Base-by-base conservation (phyloP, 1,284 basidiomycete genomes). In the Chalciporus sp. region DNA sequence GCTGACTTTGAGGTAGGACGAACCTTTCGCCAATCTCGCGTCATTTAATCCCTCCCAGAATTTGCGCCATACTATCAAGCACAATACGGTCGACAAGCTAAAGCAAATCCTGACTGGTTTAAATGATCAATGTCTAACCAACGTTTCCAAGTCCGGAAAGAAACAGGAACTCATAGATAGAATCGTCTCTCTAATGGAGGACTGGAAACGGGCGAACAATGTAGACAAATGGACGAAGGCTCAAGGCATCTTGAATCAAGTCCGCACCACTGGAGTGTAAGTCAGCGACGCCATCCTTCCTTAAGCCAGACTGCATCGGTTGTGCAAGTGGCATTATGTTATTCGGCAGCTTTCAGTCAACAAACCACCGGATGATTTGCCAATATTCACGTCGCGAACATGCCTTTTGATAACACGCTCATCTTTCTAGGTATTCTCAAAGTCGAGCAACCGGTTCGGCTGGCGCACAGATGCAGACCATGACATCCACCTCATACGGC, bases 111-210 rank as follows among this genome's bases (percentile, higher is more conserved):
- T 93, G 52, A 72, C 74, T 31, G 82, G 83, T 27, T 76, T 92
- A 62, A 91, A 91, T 74, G 85, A 90, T 41, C 82, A 89, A 65
- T 89, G 89, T 64, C 73, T 75, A 48, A 82, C 82, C 6, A 79
- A 81, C 60, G 74, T 92, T 26, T 78, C 81, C 49, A 88, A 89
- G 70, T 79, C 86, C n/a, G 91, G 91, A 33, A 90, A 88, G 74
- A 94, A 94, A 68, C 84, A 88, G 60, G 90, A 92, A 27, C 80
- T 93, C 44, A 91, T 93, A 65, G 84, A 91, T 66, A 80, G 85
- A 56, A 85, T 90, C 57, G 71, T 77, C 41, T 61, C 61, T 11
- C 74, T 77, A 56, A 71, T 92, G 60, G 83, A 87, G 56, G 57
- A 61, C 45, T 90, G 86, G 85, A 81, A 79, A 63, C 69, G 71